These are phyloP conservation scores for Didymella segeticola DNA, from an alignment of 2,329 filamentous ascomycete genomes.

Conservation along the genomic window DNA sequence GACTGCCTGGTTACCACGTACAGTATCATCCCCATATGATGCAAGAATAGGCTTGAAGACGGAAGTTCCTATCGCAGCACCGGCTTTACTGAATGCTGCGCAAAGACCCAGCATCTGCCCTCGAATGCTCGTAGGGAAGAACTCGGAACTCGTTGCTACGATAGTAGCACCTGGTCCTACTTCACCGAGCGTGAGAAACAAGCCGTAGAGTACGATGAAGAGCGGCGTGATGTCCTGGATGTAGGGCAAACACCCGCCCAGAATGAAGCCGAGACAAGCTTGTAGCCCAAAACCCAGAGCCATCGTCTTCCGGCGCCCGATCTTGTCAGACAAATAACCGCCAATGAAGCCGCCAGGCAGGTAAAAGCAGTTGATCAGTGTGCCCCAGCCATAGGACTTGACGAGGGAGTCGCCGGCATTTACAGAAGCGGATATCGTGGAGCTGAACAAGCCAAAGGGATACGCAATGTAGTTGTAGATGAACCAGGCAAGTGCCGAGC, in stretches of 20 bases:
- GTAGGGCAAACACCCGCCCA: conserved; percentile 31
- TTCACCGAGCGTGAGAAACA: conserved; percentile 38
- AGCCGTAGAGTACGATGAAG: conserved; percentile 37
- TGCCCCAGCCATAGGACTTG: conserved; percentile 33
- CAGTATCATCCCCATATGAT: conserved; percentile 28
- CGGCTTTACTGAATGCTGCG: conserved; percentile 33
- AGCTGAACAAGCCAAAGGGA: conserved; percentile 63
- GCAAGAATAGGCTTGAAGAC: conserved; percentile 37
- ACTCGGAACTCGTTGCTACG: conserved; percentile 31
- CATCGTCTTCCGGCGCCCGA: conserved; percentile 35
- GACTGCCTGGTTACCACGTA: conserved; percentile 32
- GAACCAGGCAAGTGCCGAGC: conserved; percentile 60
- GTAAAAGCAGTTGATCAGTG: conserved; percentile 32
- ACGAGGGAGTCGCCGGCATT: conserved; percentile 29
- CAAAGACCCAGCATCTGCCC: conserved; percentile 37
- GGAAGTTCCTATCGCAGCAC: conserved; percentile 34
- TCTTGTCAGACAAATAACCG: conserved; percentile 35
- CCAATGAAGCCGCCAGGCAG: conserved; percentile 37
- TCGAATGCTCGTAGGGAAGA: conserved; percentile 35
- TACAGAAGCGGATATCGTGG: conserved; percentile 53
- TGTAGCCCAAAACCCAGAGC: conserved; percentile 33
- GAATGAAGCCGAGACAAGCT: conserved; percentile 33
- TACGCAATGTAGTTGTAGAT: conserved; percentile 63
- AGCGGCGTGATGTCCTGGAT: conserved; percentile 42
- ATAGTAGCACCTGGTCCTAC: conserved; percentile 29